phyloP scores from a whole-genome alignment of 345 rosid genomes.

The Kernera saxatilis region DNA sequence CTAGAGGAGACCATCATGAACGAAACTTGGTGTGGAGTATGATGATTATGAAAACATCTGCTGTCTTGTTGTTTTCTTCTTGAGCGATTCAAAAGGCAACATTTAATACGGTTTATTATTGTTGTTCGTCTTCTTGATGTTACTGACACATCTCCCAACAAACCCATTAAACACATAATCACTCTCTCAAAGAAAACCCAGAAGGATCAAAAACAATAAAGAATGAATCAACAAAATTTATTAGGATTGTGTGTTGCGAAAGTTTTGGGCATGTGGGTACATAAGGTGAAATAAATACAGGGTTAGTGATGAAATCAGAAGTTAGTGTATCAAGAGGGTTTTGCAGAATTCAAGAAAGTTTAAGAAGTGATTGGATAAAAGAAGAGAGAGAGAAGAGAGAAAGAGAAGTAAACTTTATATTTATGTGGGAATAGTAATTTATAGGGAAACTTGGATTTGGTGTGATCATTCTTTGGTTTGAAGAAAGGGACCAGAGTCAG shows the following conservation, averaged over 20 bases:
- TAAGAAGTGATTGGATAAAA: not conserved
- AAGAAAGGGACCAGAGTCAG: constrained; percentile 18
- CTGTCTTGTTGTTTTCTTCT: constrained; percentile 38
- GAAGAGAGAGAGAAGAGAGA: not conserved
- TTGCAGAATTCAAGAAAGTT: not conserved
- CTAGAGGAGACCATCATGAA: constrained; percentile 35
- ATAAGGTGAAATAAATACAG: constrained; percentile 44
- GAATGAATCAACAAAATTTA: constrained; percentile 23
- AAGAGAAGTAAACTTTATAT: constrained; percentile 1
- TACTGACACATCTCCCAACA: constrained; percentile 37
- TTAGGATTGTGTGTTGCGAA: constrained; percentile 46
- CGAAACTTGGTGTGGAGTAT: constrained; percentile 34
- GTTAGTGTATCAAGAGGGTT: not conserved
- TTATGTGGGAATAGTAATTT: constrained; percentile 4
- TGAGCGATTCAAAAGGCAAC: constrained; percentile 46
- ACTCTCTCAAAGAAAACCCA: constrained; percentile 38
- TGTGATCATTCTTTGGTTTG: constrained; percentile 25
- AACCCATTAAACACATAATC: constrained; percentile 31
- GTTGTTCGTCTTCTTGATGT: constrained; percentile 40
- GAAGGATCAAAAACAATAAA: constrained; percentile 20
- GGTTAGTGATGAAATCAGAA: constrained; percentile 44
- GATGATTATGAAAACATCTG: constrained; percentile 30
- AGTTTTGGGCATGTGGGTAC: constrained; percentile 60
- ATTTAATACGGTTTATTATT: constrained; percentile 34
- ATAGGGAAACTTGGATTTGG: constrained; percentile 20